Percentiles rank a stretch among this genome's conserved stretches.
phyloP scores from a whole-genome alignment of 768 basidiomycete species.

The Boletus barrowsii region DNA sequence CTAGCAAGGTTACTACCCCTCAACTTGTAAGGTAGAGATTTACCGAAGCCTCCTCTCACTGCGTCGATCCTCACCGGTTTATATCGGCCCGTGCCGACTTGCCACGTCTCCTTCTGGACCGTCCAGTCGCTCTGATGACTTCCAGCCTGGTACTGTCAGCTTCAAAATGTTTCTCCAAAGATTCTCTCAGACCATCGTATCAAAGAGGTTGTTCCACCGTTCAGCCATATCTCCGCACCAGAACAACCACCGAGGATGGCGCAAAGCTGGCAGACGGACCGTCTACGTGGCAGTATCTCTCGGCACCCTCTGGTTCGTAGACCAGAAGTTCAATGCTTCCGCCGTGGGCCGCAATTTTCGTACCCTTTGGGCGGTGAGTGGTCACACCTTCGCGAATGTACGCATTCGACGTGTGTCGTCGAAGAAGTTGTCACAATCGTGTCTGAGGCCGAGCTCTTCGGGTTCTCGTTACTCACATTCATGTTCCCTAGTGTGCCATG shows the following conservation, averaged over 20 bases:
- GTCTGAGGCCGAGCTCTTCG: background rate
- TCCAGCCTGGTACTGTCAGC: background rate
- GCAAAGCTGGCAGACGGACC: slow-evolving; percentile 18
- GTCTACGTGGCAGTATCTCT: slow-evolving; percentile 26
- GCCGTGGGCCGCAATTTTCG: slow-evolving; percentile 46
- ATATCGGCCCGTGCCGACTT: background rate
- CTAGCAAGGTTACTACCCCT: too few relatives aligned
- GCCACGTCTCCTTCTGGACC: too few relatives aligned
- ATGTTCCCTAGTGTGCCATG: slow-evolving; percentile 49
- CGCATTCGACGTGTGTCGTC: too few relatives aligned
- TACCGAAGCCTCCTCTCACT: too few relatives aligned
- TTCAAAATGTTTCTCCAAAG: slow-evolving; percentile 3
- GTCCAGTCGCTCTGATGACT: background rate
- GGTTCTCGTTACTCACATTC: background rate
- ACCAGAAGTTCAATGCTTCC: slow-evolving; percentile 47
- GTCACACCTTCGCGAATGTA: background rate
- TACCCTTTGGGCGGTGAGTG: slow-evolving; percentile 50
- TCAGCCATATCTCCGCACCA: background rate
- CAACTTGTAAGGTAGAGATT: too few relatives aligned
- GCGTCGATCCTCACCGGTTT: background rate
- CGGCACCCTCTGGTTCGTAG: slow-evolving; percentile 36
- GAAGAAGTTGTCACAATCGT: background rate
- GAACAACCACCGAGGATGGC: slow-evolving; percentile 2
- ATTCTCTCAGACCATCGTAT: background rate
- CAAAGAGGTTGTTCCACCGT: background rate